These are phyloP conservation scores for Pichia inconspicua DNA, from an alignment of 1,139 yeast genomes.

Conservation along the genomic window DNA sequence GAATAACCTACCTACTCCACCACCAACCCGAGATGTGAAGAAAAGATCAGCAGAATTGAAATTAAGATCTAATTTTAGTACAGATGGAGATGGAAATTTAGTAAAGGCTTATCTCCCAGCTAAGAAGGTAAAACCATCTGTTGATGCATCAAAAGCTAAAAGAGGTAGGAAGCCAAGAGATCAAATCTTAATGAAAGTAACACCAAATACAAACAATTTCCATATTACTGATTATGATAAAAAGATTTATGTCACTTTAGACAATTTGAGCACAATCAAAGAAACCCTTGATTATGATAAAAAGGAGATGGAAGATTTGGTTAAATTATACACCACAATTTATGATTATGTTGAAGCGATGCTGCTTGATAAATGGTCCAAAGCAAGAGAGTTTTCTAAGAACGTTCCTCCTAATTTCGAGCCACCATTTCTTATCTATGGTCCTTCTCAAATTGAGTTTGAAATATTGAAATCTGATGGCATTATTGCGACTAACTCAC, in stretches of 20 bases:
- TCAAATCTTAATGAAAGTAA: background rate
- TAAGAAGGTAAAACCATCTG: background rate
- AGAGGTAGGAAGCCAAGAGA: background rate
- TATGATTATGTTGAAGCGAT: conserved; percentile 11
- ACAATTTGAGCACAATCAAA: conserved; percentile 5
- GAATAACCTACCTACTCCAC: conserved; percentile 10
- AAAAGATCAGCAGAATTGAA: background rate
- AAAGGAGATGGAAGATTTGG: conserved; percentile 5
- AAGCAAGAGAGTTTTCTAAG: conserved; percentile 4
- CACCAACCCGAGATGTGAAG: background rate
- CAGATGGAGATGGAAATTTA: background rate
- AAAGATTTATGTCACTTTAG: conserved; percentile 4
- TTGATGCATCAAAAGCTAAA: no score
- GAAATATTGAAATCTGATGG: conserved; percentile 22
- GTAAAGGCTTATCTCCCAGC: background rate
- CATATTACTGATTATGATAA: background rate
- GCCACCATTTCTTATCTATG: conserved; percentile 24
- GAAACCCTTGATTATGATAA: conserved; percentile 4
- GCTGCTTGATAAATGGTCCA: conserved; percentile 12
- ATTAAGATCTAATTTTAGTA: background rate
- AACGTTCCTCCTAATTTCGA: conserved; percentile 6
- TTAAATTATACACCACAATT: conserved; percentile 3
- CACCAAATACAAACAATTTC: background rate
- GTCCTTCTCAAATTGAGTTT: conserved; percentile 26
- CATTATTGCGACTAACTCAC: conserved; percentile 23